These are phyloP conservation scores for Nemania sp. DNA, from an alignment of 2,329 filamentous ascomycete species.

Conservation along the genomic window DNA sequence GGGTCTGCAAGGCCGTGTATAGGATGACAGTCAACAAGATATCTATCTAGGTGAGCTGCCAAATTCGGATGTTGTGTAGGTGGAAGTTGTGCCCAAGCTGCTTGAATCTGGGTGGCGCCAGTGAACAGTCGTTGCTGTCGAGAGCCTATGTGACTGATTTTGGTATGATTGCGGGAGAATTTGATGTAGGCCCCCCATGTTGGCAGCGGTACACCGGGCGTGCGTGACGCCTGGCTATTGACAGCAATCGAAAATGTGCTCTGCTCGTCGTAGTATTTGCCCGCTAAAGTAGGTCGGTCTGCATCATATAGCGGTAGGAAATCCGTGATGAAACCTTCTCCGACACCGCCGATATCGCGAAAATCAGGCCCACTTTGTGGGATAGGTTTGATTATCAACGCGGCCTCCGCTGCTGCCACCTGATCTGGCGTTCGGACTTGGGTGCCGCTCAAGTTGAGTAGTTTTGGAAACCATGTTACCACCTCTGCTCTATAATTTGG, in stretches of 20 bases:
- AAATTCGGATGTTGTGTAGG: slow-evolving; percentile 75
- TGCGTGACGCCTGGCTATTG: slow-evolving; percentile 62
- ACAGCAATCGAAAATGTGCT: slow-evolving; percentile 78
- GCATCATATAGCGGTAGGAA: slow-evolving; percentile 77
- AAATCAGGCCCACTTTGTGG: slow-evolving; percentile 69
- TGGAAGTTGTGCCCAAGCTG: slow-evolving; percentile 72
- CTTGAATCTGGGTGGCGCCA: slow-evolving; percentile 66
- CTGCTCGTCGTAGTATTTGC: slow-evolving; percentile 72
- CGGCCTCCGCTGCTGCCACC: slow-evolving; percentile 57
- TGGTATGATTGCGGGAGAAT: slow-evolving; percentile 75
- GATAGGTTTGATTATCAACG: slow-evolving; percentile 59
- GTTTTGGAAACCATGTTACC: slow-evolving; percentile 78
- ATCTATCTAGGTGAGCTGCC: slow-evolving; percentile 67
- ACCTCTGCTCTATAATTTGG: slow-evolving; percentile 69
- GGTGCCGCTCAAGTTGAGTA: slow-evolving; percentile 75
- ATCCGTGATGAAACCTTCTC: slow-evolving; percentile 72
- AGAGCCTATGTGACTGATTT: slow-evolving; percentile 62
- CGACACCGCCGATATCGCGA: slow-evolving; percentile 72
- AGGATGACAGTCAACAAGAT: slow-evolving; percentile 80
- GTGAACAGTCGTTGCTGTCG: slow-evolving; percentile 68
- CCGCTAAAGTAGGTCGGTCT: slow-evolving; percentile 65
- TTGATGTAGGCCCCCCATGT: slow-evolving; percentile 77
- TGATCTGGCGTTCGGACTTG: slow-evolving; percentile 75
- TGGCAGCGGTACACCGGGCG: slow-evolving; percentile 45
- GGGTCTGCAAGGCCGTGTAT: slow-evolving; percentile 73